Conservation (phyloP, 441 rosid species). For the Cnidoscolus chayamansa region DNA sequence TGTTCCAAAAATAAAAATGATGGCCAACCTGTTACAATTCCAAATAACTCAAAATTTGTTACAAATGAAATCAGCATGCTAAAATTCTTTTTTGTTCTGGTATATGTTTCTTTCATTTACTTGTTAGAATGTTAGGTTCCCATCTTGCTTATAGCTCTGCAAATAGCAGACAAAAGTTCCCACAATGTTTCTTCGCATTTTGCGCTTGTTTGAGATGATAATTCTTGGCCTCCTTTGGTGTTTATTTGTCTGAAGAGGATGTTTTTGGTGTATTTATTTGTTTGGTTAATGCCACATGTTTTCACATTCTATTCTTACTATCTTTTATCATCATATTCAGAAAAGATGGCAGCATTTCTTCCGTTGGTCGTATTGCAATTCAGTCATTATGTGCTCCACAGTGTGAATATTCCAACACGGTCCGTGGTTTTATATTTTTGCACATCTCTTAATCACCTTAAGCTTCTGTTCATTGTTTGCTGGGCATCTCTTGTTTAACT, state of each 20-base stretch:
- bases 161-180: slow-evolving; percentile 2
- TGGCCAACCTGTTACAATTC: neutral
- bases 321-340: slow-evolving; percentile 36
- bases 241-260: neutral
- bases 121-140: neutral
- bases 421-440: slow-evolving; percentile 28
- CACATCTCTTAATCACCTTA: slow-evolving; percentile 18
- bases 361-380: slow-evolving; percentile 71
- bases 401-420: slow-evolving; percentile 67
- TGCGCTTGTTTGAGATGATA: neutral
- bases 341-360: slow-evolving; percentile 45
- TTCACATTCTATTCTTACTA: slow-evolving; percentile 14
- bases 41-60: neutral
- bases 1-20: neutral
- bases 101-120: neutral
- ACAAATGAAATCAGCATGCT: neutral
- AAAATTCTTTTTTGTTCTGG: neutral
- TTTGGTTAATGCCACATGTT: neutral
- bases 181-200: neutral
- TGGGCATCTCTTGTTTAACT: neutral
- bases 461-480: neutral
- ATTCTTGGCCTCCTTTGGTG: no score
- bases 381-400: slow-evolving; percentile 90
- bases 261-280: neutral
- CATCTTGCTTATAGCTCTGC: slow-evolving; percentile 1